These are phyloP conservation scores for Eutypa lata DNA, from an alignment of 2,329 filamentous ascomycete species.

Conservation along the genomic window DNA sequence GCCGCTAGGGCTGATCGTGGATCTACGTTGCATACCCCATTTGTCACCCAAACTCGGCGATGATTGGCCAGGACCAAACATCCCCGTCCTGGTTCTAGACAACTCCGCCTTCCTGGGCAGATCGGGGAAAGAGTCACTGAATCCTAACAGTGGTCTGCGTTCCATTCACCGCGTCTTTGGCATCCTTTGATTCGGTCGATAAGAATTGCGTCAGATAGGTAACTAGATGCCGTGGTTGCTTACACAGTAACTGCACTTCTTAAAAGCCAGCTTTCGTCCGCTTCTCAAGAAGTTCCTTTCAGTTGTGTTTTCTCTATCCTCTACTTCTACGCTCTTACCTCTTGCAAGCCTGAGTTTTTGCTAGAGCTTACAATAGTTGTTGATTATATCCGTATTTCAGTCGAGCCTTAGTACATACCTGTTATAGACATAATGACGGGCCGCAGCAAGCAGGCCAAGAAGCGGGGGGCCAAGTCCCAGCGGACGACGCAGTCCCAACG, in stretches of 20 bases:
- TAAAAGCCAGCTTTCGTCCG: neutral
- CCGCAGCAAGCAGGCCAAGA: neutral
- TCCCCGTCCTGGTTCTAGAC: neutral
- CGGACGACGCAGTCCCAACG: neutral
- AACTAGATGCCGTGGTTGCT: neutral
- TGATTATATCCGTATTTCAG: too few species aligned
- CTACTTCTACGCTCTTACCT: neutral
- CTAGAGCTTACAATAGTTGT: too few species aligned
- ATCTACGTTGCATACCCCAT: too few species aligned
- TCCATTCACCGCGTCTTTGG: neutral
- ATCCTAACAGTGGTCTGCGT: neutral
- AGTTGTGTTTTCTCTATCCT: neutral
- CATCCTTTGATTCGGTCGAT: neutral
- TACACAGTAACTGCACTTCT: too few species aligned
- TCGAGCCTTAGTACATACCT: too few species aligned
- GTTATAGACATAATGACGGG: neutral
- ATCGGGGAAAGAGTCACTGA: neutral
- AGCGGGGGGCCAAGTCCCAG: neutral
- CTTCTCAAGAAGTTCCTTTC: neutral
- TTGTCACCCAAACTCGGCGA: neutral
- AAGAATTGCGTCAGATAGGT: neutral
- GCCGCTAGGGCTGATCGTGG: too few species aligned
- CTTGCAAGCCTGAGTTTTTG: too few species aligned
- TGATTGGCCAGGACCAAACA: neutral
- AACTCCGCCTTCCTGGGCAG: neutral